Conservation (phyloP, 2,329 filamentous ascomycete genomes). For the Aureobasidium pullulans region DNA sequence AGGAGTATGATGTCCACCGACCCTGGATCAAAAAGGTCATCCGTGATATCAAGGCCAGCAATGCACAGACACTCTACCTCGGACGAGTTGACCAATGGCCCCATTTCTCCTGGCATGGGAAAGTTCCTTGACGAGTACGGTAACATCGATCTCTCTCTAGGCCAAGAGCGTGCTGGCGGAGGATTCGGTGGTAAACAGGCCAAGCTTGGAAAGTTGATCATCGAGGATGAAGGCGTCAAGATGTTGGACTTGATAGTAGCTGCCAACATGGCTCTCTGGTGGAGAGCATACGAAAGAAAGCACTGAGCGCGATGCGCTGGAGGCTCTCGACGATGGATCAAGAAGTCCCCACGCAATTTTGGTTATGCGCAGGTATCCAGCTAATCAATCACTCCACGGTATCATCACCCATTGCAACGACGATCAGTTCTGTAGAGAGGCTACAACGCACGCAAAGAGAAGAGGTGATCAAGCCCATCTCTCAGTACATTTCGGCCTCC, state of each 20-base stretch:
- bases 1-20: neutral
- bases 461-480: neutral
- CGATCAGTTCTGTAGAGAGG: neutral
- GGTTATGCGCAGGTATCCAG: too few relatives aligned
- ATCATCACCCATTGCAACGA: too few relatives aligned
- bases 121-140: conserved; percentile 26
- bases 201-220: conserved; percentile 87
- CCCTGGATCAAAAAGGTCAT: conserved; percentile 6
- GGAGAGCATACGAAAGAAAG: conserved; percentile 66
- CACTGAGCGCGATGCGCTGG: conserved; percentile 13
- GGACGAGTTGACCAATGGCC: neutral
- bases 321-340: neutral
- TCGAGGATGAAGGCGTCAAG: conserved; percentile 81
- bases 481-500: neutral
- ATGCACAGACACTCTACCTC: conserved; percentile 4
- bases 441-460: neutral
- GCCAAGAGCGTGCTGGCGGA: conserved; percentile 76
- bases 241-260: conserved; percentile 93
- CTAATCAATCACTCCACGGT: too few relatives aligned
- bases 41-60: neutral
- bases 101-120: neutral
- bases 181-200: conserved; percentile 78
- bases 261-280: conserved; percentile 89
- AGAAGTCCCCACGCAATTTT: too few relatives aligned
- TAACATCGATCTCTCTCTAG: conserved; percentile 65